Conservation (phyloP, 768 basidiomycete species). For the Grammothele lineata region DNA sequence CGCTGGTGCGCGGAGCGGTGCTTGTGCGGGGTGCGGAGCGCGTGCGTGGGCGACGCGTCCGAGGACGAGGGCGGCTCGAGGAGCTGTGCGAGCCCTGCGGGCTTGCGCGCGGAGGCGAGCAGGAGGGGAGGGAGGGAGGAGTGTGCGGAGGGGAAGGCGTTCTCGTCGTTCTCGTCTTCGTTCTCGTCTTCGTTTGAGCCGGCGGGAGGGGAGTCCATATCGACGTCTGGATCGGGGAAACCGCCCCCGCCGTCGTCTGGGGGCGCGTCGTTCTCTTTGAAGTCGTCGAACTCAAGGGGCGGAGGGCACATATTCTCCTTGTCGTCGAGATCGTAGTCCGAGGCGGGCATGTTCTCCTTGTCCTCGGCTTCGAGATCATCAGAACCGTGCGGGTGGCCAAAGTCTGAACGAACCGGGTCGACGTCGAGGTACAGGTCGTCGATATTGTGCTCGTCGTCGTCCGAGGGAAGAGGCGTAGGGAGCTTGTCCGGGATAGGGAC, state of each 20-base stretch:
- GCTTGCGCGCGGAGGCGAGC: no score
- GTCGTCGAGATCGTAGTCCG: constrained; percentile 8
- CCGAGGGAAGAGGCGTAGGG: constrained; percentile 19
- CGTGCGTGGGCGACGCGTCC: constrained; percentile 9
- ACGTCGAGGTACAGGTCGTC: constrained; percentile 23
- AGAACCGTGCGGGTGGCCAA: neutral
- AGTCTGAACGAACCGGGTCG: constrained; percentile 4
- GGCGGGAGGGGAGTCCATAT: neutral
- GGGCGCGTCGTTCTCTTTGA: constrained; percentile 3
- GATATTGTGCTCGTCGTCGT: constrained; percentile 17
- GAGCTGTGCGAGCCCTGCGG: neutral
- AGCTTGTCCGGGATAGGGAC: constrained; percentile 11
- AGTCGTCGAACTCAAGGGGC: neutral
- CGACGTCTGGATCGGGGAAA: neutral
- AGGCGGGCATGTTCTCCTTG: constrained; percentile 19
- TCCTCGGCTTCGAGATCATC: constrained; percentile 13
- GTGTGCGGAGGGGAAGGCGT: neutral
- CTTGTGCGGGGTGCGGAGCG: constrained; percentile 22
- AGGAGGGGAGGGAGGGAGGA: neutral
- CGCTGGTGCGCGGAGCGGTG: constrained; percentile 20
- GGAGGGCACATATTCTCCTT: constrained; percentile 11
- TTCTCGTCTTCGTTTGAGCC: no score
- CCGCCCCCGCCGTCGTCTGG: no score
- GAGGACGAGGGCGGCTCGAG: constrained; percentile 10
- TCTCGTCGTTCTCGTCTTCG: constrained; percentile 1